Conservation (phyloP, 2,329 filamentous ascomycete genomes). For the Trichophyton verrucosum region DNA sequence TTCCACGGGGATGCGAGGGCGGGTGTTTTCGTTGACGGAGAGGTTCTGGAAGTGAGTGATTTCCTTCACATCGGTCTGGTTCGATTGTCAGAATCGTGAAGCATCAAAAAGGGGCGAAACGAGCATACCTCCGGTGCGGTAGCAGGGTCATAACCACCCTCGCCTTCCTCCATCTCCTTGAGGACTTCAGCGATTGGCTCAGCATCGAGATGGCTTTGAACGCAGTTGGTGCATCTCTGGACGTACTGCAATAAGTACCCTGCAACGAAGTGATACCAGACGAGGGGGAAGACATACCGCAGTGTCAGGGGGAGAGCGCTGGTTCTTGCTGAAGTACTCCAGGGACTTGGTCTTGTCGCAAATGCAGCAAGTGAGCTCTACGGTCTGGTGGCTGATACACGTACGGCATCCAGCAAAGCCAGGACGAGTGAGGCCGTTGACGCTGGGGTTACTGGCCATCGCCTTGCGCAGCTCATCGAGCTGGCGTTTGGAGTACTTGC, state of each 20-base stretch:
- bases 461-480: conserved; percentile 25
- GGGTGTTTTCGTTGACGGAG: background rate
- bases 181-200: conserved; percentile 24
- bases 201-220: conserved; percentile 24
- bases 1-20: background rate
- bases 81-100: background rate
- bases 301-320: conserved; percentile 35
- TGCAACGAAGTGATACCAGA: background rate
- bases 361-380: conserved; percentile 38
- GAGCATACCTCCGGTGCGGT: conserved; percentile 1
- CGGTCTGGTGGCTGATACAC: conserved; percentile 33
- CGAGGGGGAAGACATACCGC: conserved; percentile 28
- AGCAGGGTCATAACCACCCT: background rate
- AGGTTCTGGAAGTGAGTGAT: conserved; percentile 3
- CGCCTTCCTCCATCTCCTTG: conserved; percentile 10
- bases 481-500: conserved; percentile 38
- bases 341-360: conserved; percentile 38
- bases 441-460: conserved; percentile 13
- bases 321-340: conserved; percentile 39
- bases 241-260: conserved; percentile 7
- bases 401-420: conserved; percentile 29
- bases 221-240: conserved; percentile 33
- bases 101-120: background rate
- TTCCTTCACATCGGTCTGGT: conserved; percentile 5
- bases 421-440: conserved; percentile 11